Conservation (phyloP, 768 basidiomycete species). For the Mycena chlorophos region DNA sequence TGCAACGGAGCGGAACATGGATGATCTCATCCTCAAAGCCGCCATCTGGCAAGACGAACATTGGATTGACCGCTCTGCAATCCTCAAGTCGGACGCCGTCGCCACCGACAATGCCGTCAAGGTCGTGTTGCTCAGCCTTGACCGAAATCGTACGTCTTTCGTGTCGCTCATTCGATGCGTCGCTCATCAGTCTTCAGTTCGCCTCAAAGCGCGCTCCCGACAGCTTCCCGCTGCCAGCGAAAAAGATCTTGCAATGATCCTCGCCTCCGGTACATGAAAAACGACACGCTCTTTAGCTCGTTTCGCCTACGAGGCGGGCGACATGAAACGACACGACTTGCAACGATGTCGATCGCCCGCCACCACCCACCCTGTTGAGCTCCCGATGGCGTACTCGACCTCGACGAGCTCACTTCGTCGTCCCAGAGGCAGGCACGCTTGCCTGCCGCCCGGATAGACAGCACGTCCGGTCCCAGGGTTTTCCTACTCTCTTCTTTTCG, state of each 20-base stretch:
- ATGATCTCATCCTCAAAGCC: constrained; percentile 90
- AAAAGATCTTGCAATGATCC: constrained; percentile 75
- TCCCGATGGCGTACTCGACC: constrained; percentile 13
- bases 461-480: constrained; percentile 19
- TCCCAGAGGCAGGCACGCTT: constrained; percentile 15
- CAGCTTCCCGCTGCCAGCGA: constrained; percentile 85
- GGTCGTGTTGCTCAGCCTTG: constrained; percentile 87
- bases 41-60: constrained; percentile 93
- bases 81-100: constrained; percentile 52
- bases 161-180: constrained; percentile 16
- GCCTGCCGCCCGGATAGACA: constrained; percentile 11
- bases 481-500: too few relatives aligned
- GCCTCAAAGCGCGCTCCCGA: constrained; percentile 85
- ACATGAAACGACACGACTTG: too few relatives aligned
- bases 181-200: constrained; percentile 51
- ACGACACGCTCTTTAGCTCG: background rate
- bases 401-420: constrained; percentile 18
- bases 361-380: background rate
- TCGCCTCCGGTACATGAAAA: constrained; percentile 37
- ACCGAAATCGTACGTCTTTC: constrained; percentile 77
- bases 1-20: constrained; percentile 75
- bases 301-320: background rate
- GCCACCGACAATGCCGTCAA: constrained; percentile 60
- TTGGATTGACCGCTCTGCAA: constrained; percentile 79
- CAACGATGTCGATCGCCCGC: background rate